These are phyloP conservation scores for Verbascum thapsus DNA, from an alignment of 257 asterid genomes.

Conservation along the genomic window DNA sequence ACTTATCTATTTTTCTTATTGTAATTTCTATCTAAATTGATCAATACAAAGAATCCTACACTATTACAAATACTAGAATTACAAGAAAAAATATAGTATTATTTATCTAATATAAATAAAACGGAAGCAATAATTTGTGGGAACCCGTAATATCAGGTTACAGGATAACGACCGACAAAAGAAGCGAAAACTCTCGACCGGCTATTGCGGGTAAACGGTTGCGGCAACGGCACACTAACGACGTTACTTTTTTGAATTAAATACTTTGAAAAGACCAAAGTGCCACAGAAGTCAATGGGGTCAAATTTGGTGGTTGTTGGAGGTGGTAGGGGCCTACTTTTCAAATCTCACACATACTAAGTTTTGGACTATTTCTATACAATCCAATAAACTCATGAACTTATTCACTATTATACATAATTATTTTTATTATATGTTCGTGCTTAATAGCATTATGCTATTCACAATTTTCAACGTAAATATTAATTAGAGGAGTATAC, in stretches of 20 bases:
- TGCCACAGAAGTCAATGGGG: constrained; percentile 28
- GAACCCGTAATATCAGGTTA: constrained; percentile 53
- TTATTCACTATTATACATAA: no score
- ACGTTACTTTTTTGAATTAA: constrained; percentile 21
- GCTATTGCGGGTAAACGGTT: constrained; percentile 55
- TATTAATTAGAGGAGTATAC: no score
- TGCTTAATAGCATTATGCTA: no score
- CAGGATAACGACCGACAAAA: constrained; percentile 46
- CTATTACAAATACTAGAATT: no score
- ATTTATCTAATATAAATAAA: neutral
- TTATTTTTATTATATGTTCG: no score
- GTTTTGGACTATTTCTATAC: no score
- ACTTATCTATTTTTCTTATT: no score
- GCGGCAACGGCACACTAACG: constrained; percentile 47
- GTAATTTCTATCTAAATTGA: no score
- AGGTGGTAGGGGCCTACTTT: constrained; percentile 22
- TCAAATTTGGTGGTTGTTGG: constrained; percentile 33
- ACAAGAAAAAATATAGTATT: no score
- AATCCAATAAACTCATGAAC: no score
- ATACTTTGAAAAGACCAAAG: constrained; percentile 8
- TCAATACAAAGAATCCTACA: no score
- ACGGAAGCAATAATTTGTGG: constrained; percentile 43
- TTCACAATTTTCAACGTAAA: no score
- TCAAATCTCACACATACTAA: neutral
- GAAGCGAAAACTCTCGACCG: constrained; percentile 43